Evolutionary conservation across 2,329 filamentous ascomycete species (phyloP), one percentile per base, ranked within the genome.

Genomic region (Beauveria medogensis): DNA sequence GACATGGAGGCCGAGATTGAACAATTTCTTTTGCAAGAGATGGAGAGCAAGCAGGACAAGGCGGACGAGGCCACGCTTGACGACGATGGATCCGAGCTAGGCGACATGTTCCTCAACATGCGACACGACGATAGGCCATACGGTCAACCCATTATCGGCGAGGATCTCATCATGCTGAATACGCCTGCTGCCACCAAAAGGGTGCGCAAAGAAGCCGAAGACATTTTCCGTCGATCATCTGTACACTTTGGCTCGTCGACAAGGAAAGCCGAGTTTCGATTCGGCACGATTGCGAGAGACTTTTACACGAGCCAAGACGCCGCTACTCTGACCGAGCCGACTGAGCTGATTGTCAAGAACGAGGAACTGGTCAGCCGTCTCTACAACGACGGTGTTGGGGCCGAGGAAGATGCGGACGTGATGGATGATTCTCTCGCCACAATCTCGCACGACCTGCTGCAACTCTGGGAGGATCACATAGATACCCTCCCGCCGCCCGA

Each of bases 341-440:
- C 88, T 63, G 80, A 86, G 51, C 73, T 96, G 22, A 84, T 97
- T 51, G 75, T 95, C 40, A 80, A 83, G 54, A 95, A 90, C 12
- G 92, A 97, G 70, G 80, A 84, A 44, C 74, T 91, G 46, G 76
- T 96, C 44, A 80, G 80, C 55, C 79, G 79, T 57, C 76, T 92
- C 20, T 90, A 90, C 65, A 80, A 82, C 53, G 81, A 86, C 62
- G 82, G 83, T 0, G 78, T 86, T 16, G 82, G 81, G 20, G 72
- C 78, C 4, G 77, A 80, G 59, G 81, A 86, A 40, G 79, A 86
- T 62, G 74, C 78, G 14, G 80, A 82, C 60, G 80, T 78, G 63
- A 74, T 88, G 62, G 80, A 86, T 59, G 76, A 77, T 55, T 81
- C 81, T 4, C 72, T 88, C 40, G 78, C 81, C n/a, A 76, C 76